A percentile compares a stretch with the other conserved stretches of the same genome.
Evolutionary conservation across 768 basidiomycete genomes (phyloP).

Genomic region (Cyclocybe cylindracea): DNA sequence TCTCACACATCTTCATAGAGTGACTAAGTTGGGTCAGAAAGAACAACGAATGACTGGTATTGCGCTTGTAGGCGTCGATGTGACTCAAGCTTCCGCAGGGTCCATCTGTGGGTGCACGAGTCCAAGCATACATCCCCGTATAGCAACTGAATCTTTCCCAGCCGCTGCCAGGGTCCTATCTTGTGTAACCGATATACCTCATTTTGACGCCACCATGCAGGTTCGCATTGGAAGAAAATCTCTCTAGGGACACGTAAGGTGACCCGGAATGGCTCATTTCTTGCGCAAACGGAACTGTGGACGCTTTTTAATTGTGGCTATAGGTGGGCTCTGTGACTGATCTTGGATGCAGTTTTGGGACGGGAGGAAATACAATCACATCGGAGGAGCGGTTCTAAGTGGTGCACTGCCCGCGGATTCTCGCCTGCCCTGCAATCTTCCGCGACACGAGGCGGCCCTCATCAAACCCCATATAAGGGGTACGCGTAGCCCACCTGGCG

Average conservation of each 20-base stretch:
- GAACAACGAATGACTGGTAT: too few relatives aligned
- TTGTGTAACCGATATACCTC: not conserved
- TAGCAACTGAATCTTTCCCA: too few relatives aligned
- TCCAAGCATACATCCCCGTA: not conserved
- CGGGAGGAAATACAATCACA: conserved; percentile 19
- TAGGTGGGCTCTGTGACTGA: conserved; percentile 9
- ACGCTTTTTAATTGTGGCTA: too few relatives aligned
- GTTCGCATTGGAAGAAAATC: conserved; percentile 1
- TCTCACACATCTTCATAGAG: too few relatives aligned
- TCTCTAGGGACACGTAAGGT: too few relatives aligned
- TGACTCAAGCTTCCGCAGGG: too few relatives aligned
- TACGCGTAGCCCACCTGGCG: conserved; percentile 34
- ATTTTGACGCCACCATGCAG: not conserved
- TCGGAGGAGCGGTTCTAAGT: conserved; percentile 15
- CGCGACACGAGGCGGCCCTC: conserved; percentile 41
- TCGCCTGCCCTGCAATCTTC: conserved; percentile 34
- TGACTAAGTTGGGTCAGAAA: too few relatives aligned
- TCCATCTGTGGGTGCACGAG: too few relatives aligned
- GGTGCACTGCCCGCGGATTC: conserved; percentile 22
- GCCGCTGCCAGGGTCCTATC: not conserved
- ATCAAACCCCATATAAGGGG: conserved; percentile 44
- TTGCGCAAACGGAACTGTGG: too few relatives aligned
- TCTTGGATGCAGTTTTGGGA: conserved; percentile 17
- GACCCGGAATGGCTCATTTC: not conserved
- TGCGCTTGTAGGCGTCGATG: too few relatives aligned